These are phyloP conservation scores for Malania oleifera DNA, from an alignment of 164 flowering plant genomes.

Conservation along the genomic window DNA sequence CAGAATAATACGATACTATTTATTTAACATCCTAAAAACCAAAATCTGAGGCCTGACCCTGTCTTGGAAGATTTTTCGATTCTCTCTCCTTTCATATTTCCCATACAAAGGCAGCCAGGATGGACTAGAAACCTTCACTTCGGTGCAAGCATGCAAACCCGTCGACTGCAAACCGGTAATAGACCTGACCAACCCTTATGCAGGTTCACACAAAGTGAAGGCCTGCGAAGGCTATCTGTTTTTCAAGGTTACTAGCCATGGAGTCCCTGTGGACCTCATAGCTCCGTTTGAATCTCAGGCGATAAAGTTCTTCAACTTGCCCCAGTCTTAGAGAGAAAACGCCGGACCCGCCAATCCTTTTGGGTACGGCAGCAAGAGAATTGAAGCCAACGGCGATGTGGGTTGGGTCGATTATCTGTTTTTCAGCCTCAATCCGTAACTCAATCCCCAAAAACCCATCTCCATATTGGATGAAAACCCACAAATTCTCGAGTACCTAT, in stretches of 20 bases:
- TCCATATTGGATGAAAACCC: conserved; percentile 41
- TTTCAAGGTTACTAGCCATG: conserved; percentile 82
- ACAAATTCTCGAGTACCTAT: conserved; percentile 39
- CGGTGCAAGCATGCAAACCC: conserved; percentile 50
- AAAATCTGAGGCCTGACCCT: too few relatives aligned
- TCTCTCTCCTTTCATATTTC: too few relatives aligned
- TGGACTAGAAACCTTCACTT: conserved; percentile 36
- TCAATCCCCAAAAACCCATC: conserved; percentile 22
- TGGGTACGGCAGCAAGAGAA: conserved; percentile 75
- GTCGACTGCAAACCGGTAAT: conserved; percentile 53
- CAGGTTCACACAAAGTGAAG: conserved; percentile 38
- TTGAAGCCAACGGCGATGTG: conserved; percentile 85
- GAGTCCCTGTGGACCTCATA: conserved; percentile 54
- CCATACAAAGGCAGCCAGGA: too few relatives aligned
- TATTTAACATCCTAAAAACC: too few relatives aligned
- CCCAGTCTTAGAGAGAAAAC: conserved; percentile 58
- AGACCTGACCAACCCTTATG: conserved; percentile 57
- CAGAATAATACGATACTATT: too few relatives aligned
- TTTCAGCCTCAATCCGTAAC: conserved; percentile 37
- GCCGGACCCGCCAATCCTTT: conserved; percentile 65
- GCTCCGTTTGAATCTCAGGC: conserved; percentile 49
- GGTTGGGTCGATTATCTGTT: conserved; percentile 95
- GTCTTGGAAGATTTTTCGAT: too few relatives aligned
- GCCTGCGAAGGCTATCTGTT: conserved; percentile 83
- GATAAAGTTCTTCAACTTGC: conserved; percentile 47